phyloP scores from a whole-genome alignment of 73 alveolate species.

The Tetrahymena thermophila region DNA sequence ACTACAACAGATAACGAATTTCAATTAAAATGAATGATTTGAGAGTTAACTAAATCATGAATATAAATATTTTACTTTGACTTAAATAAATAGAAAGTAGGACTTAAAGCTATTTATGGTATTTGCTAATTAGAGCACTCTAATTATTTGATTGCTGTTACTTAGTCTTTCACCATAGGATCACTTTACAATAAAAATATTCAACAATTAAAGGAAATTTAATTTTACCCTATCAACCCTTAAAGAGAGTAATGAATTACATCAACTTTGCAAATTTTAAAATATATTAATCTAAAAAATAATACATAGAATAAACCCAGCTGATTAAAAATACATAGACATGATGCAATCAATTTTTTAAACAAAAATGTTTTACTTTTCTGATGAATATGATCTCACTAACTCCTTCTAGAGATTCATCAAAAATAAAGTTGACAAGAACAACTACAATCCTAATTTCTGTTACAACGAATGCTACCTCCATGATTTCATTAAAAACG shows the following conservation, averaged over 20 bases:
- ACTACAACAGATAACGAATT: neutral
- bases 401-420: conserved; percentile 26
- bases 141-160: conserved; percentile 17
- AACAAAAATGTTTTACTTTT: conserved; percentile 35
- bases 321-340: conserved; percentile 18
- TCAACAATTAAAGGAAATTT: neutral
- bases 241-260: neutral
- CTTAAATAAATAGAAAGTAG: neutral
- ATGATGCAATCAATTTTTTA: conserved; percentile 12
- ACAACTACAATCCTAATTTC: conserved; percentile 9
- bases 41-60: neutral
- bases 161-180: conserved; percentile 6
- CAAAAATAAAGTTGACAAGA: conserved; percentile 31
- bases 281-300: neutral
- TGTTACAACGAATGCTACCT: conserved; percentile 4
- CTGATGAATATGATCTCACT: conserved; percentile 40
- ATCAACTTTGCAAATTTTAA: neutral
- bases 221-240: conserved; percentile 22
- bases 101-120: conserved; percentile 27
- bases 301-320: neutral
- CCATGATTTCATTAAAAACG: conserved; percentile 2
- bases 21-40: neutral
- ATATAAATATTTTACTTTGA: neutral
- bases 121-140: neutral
- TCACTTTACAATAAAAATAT: conserved; percentile 11